Conservation (phyloP, 768 basidiomycete species). For the Xerocomus spinulosus region DNA sequence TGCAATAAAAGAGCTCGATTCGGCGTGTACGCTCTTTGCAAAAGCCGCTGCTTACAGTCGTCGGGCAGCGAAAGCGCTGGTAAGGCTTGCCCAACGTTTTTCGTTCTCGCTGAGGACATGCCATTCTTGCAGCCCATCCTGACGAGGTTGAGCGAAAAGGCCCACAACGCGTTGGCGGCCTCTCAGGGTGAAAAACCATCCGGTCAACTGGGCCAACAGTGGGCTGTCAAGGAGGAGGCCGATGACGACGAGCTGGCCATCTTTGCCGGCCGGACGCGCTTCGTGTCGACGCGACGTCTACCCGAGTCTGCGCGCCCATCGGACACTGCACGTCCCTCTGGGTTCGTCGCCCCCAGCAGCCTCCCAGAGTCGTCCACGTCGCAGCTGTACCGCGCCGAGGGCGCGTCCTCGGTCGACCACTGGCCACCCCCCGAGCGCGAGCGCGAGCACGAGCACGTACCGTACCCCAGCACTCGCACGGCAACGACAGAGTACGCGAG, state of each 20-base stretch:
- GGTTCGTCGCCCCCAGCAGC: neutral
- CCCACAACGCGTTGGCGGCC: slow-evolving; percentile 47
- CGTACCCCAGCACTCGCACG: neutral
- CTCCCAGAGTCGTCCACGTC: slow-evolving; percentile 3
- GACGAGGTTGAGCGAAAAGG: slow-evolving; percentile 59
- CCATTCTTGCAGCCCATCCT: slow-evolving; percentile 45
- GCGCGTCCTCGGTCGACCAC: slow-evolving; percentile 9
- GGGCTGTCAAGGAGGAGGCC: slow-evolving; percentile 51
- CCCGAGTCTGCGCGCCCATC: slow-evolving; percentile 15
- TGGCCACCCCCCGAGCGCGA: slow-evolving; percentile 20
- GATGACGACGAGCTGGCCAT: slow-evolving; percentile 62
- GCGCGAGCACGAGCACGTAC: neutral
- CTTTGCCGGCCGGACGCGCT: slow-evolving; percentile 61
- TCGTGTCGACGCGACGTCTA: slow-evolving; percentile 47
- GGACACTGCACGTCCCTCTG: slow-evolving; percentile 8
- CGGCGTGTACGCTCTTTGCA: slow-evolving; percentile 61
- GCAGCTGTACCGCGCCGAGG: slow-evolving; percentile 15
- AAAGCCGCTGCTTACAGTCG: slow-evolving; percentile 56
- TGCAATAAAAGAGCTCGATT: slow-evolving; percentile 67
- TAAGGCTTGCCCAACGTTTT: too few relatives aligned
- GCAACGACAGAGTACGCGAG: slow-evolving; percentile 4
- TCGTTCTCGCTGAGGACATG: too few relatives aligned
- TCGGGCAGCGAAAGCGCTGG: slow-evolving; percentile 62
- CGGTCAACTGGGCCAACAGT: slow-evolving; percentile 35
- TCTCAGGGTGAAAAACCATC: slow-evolving; percentile 36